phyloP scores from a whole-genome alignment of 495 filamentous ascomycete species.

The Penicillium cosmopolitanum region DNA sequence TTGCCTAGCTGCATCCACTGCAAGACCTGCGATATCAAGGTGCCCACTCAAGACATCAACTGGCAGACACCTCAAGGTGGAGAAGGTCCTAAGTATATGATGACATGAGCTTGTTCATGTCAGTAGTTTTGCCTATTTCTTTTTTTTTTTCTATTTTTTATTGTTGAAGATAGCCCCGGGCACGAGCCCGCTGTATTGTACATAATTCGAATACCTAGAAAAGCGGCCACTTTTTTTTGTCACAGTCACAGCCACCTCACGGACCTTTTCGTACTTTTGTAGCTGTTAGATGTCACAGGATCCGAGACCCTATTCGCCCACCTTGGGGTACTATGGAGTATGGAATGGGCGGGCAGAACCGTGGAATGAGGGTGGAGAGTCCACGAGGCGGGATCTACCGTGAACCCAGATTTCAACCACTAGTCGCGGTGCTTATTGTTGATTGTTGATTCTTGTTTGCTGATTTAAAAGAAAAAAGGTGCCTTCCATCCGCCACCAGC shows the following conservation, averaged over 20 bases:
- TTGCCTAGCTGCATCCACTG: constrained; percentile 88
- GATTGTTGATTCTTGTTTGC: too few species aligned
- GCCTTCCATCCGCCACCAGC: neutral
- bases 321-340: neutral
- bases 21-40: constrained; percentile 99
- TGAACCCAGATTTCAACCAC: neutral
- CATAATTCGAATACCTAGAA: constrained; percentile 10
- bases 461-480: too few species aligned
- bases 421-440: too few species aligned
- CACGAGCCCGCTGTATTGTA: constrained; percentile 2
- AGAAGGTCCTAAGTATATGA: constrained; percentile 94
- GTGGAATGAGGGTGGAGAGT: constrained; percentile 37
- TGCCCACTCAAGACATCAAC: constrained; percentile 93
- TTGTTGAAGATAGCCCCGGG: constrained; percentile 5
- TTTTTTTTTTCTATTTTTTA: neutral
- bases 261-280: constrained; percentile 3
- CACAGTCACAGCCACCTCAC: neutral
- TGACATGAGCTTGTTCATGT: constrained; percentile 61
- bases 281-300: neutral
- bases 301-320: too few species aligned
- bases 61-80: constrained; percentile 95
- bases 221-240: constrained; percentile 3
- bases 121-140: neutral
- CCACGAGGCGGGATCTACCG: constrained; percentile 28
- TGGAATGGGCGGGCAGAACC: constrained; percentile 30